Conservation (phyloP, 345 rosid genomes). For the Cardamine resedifolia region DNA sequence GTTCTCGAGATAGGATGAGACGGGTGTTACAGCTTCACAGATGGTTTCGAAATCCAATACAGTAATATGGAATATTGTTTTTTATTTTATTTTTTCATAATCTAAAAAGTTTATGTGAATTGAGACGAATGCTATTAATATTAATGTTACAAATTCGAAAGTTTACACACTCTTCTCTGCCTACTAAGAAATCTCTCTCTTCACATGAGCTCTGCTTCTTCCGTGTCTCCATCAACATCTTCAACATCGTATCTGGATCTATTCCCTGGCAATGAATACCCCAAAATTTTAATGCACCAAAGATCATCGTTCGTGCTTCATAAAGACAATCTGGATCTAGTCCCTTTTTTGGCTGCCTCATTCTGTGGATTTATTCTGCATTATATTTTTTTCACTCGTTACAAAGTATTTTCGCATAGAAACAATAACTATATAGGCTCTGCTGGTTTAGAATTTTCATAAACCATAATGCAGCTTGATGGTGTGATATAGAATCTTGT, state of each 20-base stretch:
- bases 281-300: not conserved
- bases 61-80: not conserved
- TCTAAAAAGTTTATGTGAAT: not conserved
- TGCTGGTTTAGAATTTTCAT: not conserved
- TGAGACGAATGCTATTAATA: not conserved
- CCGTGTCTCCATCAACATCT: slow-evolving; percentile 95
- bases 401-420: not conserved
- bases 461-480: slow-evolving; percentile 89
- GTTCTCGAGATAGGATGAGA: no score
- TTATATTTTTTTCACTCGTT: not conserved
- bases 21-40: no score
- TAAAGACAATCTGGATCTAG: slow-evolving; percentile 20
- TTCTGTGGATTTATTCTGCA: slow-evolving; percentile 85
- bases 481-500: slow-evolving; percentile 84
- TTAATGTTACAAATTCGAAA: no score
- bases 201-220: slow-evolving; percentile 83
- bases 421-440: not conserved
- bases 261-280: slow-evolving; percentile 65
- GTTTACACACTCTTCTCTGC: slow-evolving; percentile 3
- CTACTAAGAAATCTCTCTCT: slow-evolving; percentile 12
- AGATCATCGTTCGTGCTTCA: not conserved
- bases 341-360: slow-evolving; percentile 94
- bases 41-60: slow-evolving; percentile 2
- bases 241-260: slow-evolving; percentile 97
- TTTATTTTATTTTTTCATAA: not conserved